Conservation (phyloP, 176 grass and related monocot species). For the Carex parvula region DNA sequence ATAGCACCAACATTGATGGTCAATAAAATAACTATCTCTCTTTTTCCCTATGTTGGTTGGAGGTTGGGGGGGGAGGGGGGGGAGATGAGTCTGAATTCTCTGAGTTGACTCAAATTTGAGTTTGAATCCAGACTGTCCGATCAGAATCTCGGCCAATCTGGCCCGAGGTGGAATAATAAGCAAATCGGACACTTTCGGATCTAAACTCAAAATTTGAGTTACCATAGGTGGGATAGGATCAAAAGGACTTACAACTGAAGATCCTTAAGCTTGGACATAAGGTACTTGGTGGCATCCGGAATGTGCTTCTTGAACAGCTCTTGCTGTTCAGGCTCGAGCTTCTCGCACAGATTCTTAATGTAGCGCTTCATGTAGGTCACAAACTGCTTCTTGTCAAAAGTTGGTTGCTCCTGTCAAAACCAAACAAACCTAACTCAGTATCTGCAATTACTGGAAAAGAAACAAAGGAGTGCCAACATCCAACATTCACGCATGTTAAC, state of each 20-base stretch:
- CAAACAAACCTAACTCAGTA: not conserved
- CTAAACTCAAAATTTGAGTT: too few species aligned
- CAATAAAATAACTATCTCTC: not conserved
- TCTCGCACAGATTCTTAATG: constrained; percentile 53
- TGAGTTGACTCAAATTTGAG: too few species aligned
- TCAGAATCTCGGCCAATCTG: too few species aligned
- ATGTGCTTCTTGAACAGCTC: constrained; percentile 68
- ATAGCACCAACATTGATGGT: not conserved
- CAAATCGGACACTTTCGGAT: too few species aligned
- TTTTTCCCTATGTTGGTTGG: not conserved
- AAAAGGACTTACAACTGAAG: constrained; percentile 72
- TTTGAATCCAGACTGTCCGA: too few species aligned
- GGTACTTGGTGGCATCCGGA: constrained; percentile 66
- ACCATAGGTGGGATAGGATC: not conserved
- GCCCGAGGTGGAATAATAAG: too few species aligned
- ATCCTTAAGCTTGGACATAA: constrained; percentile 78
- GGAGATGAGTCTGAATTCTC: too few species aligned
- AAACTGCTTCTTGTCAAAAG: constrained; percentile 86
- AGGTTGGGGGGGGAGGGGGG: not conserved
- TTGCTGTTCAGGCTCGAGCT: constrained; percentile 39
- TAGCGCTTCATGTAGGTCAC: constrained; percentile 70
- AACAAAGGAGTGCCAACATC: not conserved
- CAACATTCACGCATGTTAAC: not conserved
- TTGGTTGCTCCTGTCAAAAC: constrained; percentile 62
- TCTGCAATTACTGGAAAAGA: not conserved